Conservation (phyloP, 371 early-diverging fungal species). For the Rhizopus sp. region DNA sequence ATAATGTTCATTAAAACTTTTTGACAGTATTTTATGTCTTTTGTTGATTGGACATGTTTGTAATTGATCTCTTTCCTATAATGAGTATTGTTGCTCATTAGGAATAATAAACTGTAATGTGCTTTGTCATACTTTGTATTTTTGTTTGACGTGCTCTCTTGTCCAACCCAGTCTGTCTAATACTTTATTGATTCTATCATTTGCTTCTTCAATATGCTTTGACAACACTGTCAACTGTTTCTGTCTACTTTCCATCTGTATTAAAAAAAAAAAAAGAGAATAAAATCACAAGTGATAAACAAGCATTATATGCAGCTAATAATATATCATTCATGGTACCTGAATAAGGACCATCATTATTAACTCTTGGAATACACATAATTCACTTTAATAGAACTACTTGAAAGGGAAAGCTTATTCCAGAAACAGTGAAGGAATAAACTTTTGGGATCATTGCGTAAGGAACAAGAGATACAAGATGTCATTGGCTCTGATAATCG, state of each 20-base stretch:
- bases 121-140: slow-evolving; percentile 8
- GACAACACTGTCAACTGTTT: slow-evolving; percentile 17
- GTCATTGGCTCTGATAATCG: too few relatives aligned
- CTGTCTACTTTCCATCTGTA: slow-evolving; percentile 16
- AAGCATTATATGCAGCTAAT: too few relatives aligned
- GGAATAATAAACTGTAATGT: too few relatives aligned
- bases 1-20: slow-evolving; percentile 7
- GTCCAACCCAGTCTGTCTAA: slow-evolving; percentile 20
- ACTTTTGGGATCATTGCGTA: too few relatives aligned
- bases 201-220: slow-evolving; percentile 16
- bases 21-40: slow-evolving; percentile 2
- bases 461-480: too few relatives aligned
- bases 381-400: too few relatives aligned
- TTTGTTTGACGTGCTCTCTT: slow-evolving; percentile 12
- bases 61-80: not conserved
- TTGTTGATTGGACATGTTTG: slow-evolving; percentile 15
- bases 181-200: slow-evolving; percentile 14
- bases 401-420: too few relatives aligned
- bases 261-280: not conserved
- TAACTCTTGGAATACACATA: too few relatives aligned
- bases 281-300: too few relatives aligned
- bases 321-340: too few relatives aligned
- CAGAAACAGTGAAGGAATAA: too few relatives aligned
- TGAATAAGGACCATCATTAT: not conserved
- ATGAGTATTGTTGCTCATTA: too few relatives aligned